A percentile compares a stretch with the other conserved stretches of the same genome.
These are phyloP conservation scores for Leptodermis oblonga DNA, from an alignment of 257 asterid species.

Conservation along the genomic window DNA sequence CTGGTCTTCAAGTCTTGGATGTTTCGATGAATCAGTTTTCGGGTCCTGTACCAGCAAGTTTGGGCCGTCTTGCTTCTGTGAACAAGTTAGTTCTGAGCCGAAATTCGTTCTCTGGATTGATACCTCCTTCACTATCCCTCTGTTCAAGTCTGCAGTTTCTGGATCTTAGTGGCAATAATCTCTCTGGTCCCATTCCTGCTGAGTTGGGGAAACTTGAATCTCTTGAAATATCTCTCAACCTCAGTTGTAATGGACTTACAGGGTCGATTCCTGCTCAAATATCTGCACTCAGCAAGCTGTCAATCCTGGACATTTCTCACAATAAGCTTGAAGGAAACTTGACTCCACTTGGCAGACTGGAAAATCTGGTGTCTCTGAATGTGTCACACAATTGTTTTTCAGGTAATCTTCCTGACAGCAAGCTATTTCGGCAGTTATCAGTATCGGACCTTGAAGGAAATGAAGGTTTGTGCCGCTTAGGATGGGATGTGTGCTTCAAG, in stretches of 20 bases:
- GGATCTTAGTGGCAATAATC: slow-evolving; percentile 40
- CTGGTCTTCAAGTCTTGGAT: slow-evolving; percentile 41
- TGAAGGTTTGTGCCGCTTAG: slow-evolving; percentile 33
- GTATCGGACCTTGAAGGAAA: slow-evolving; percentile 34
- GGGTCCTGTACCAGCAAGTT: slow-evolving; percentile 39
- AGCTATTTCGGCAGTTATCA: slow-evolving; percentile 38
- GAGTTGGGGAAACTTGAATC: slow-evolving; percentile 40
- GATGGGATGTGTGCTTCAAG: slow-evolving; percentile 27
- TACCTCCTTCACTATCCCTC: slow-evolving; percentile 38
- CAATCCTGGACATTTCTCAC: slow-evolving; percentile 36
- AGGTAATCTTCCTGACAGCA: slow-evolving; percentile 43
- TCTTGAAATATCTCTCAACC: slow-evolving; percentile 41
- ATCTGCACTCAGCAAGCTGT: slow-evolving; percentile 36
- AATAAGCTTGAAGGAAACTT: slow-evolving; percentile 37
- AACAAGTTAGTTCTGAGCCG: slow-evolving; percentile 36
- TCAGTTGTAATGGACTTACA: slow-evolving; percentile 33
- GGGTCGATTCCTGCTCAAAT: slow-evolving; percentile 41
- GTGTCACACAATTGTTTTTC: slow-evolving; percentile 39
- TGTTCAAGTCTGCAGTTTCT: slow-evolving; percentile 43
- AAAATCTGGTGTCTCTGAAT: slow-evolving; percentile 34
- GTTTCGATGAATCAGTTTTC: slow-evolving; percentile 30
- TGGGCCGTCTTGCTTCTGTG: slow-evolving; percentile 35
- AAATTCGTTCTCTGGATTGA: slow-evolving; percentile 36
- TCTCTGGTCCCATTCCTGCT: slow-evolving; percentile 32
- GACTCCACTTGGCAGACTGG: slow-evolving; percentile 28